phyloP scores from a whole-genome alignment of 306 rosid genomes.

The Alnus glutinosa region DNA sequence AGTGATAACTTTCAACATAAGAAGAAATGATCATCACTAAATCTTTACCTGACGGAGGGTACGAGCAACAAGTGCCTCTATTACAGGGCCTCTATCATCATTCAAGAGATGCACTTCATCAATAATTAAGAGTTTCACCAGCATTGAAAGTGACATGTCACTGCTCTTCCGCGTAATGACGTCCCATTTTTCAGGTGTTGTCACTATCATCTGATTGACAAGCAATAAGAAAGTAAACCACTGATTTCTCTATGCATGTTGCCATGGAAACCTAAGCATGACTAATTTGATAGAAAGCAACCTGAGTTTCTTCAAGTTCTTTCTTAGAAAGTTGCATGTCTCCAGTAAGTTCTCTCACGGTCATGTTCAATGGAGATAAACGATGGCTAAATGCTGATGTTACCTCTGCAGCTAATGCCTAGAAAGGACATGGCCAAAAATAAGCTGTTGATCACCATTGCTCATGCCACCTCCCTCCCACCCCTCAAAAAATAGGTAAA shows the following conservation, averaged over 20 bases:
- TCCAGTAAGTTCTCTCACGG: constrained; percentile 91
- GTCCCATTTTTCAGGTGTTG: constrained; percentile 99
- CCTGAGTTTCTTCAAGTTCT: constrained; percentile 99
- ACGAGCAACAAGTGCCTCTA: constrained; percentile 96
- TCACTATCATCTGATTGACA: constrained; percentile 88
- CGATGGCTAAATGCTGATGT: constrained; percentile 92
- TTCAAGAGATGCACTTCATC: constrained; percentile 97
- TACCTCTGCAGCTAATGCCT: constrained; percentile 99
- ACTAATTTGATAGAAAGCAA: constrained; percentile 35
- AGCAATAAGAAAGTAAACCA: constrained; percentile 15
- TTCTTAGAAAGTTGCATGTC: constrained; percentile 96
- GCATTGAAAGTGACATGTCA: constrained; percentile 94
- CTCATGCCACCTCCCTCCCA: neutral
- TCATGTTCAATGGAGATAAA: constrained; percentile 89
- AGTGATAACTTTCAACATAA: neutral
- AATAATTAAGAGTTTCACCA: constrained; percentile 91
- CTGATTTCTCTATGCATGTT: constrained; percentile 23
- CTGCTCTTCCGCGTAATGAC: constrained; percentile 99
- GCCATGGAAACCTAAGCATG: constrained; percentile 23
- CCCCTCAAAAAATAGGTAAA: neutral
- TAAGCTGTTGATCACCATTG: neutral
- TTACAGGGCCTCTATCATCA: constrained; percentile 98
- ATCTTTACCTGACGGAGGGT: constrained; percentile 85
- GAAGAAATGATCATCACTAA: constrained; percentile 22
- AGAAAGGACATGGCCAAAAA: constrained; percentile 27